These are phyloP conservation scores for Teratosphaeria epicoccoides DNA, from an alignment of 2,329 filamentous ascomycete genomes.

Conservation along the genomic window DNA sequence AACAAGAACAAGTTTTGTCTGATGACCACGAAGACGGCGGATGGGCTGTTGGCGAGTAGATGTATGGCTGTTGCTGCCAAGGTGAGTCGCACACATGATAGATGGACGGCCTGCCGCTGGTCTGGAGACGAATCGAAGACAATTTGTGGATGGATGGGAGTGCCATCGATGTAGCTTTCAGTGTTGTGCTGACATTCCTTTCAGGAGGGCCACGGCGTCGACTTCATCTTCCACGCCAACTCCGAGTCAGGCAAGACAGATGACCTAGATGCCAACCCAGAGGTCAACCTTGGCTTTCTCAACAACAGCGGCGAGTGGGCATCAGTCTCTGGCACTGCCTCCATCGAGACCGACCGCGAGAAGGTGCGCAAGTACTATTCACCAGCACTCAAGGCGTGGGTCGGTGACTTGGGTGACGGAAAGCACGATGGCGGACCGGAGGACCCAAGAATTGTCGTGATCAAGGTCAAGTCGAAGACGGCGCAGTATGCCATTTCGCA, in stretches of 20 bases:
- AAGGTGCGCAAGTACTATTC: constrained; percentile 67
- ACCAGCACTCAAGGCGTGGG: constrained; percentile 65
- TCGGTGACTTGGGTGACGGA: constrained; percentile 76
- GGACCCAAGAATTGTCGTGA: constrained; percentile 73
- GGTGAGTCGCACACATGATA: constrained; percentile 33
- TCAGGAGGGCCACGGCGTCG: constrained; percentile 66
- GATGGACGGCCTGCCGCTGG: too few relatives aligned
- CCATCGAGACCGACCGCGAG: constrained; percentile 57
- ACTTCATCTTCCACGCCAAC: constrained; percentile 86
- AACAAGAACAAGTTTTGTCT: constrained; percentile 70
- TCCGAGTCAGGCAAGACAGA: constrained; percentile 81
- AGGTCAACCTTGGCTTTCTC: constrained; percentile 75
- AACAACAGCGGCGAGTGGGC: constrained; percentile 67
- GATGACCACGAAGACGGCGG: constrained; percentile 67
- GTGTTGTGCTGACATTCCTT: constrained; percentile 6
- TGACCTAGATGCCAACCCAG: constrained; percentile 60
- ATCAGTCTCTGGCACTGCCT: constrained; percentile 64
- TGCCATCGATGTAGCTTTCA: not conserved
- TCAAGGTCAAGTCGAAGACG: constrained; percentile 61
- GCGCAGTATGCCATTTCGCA: constrained; percentile 57
- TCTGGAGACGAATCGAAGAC: not conserved
- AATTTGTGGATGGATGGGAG: not conserved
- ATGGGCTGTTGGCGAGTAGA: constrained; percentile 61
- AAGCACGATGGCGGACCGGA: constrained; percentile 70
- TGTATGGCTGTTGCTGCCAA: constrained; percentile 78